Base-by-base conservation (phyloP, 768 basidiomycete species). In the Heimioporus sp. region DNA sequence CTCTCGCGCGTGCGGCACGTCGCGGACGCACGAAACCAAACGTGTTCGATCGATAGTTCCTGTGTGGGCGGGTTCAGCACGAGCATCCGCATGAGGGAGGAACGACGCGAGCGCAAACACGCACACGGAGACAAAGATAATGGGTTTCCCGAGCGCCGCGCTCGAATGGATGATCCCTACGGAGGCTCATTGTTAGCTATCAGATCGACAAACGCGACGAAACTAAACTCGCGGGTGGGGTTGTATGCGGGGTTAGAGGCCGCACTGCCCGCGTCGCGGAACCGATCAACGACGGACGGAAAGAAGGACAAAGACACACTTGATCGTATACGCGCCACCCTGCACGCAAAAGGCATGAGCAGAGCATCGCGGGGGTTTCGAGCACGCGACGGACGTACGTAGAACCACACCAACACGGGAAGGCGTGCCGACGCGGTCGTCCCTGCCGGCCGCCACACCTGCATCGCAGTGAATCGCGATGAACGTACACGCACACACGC, bases 391-490 rank as follows among this genome's bases (percentile, higher is more conserved):
- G 24, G 12, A 57, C 60, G 16, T 41, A 61, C 60, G 12, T 54
- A 57, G 34, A 61, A 61, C 60, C 60, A 61, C 19, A 61, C 59
- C 48, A 61, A 10, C 43, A 61, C 60, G 1, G 60, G 60, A 20
- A 61, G 52, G 13, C 51, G 48, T 15, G 52, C 53, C 1, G 11
- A 8, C 5, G 36, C 30, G 6, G 37, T 17, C 8, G 53, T 51
- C 35, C 50, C 60, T 8, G 52, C 47, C 12, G 59, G 55, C 4
- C 55, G 55, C 60, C 59, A 61, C 43, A 61, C 59, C 60, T 61
- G n/a, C n/a, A 35, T 9, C n/a, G 20, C 20, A 10, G 2, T 2
- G 12, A 37, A 37, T 31, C 24, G 24, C 24, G 24, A 24, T 24
- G 24, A 24, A 24, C 24, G 5, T 5, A 24, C 5, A 24, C 24